These are phyloP conservation scores for Claviceps fusiformis DNA, from an alignment of 2,329 filamentous ascomycete species.

Conservation along the genomic window DNA sequence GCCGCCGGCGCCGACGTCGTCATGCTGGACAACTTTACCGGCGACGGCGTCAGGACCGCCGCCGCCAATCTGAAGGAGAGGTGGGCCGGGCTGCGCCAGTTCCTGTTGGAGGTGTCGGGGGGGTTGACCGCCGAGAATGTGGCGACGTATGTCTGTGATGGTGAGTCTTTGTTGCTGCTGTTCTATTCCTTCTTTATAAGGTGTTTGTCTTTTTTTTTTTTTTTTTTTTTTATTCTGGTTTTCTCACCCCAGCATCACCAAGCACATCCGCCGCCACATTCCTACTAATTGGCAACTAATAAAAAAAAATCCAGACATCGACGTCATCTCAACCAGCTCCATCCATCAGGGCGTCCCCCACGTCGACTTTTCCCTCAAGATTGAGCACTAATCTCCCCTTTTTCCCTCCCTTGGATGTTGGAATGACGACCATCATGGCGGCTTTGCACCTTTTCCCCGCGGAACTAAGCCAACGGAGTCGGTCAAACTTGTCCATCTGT, in stretches of 20 bases:
- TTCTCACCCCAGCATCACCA: too few relatives aligned
- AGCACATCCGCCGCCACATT: too few relatives aligned
- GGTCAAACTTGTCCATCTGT: too few relatives aligned
- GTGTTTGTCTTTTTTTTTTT: too few relatives aligned
- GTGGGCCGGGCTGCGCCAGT: constrained; percentile 61
- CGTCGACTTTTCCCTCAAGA: constrained; percentile 93
- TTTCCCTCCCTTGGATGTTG: too few relatives aligned
- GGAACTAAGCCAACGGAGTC: too few relatives aligned
- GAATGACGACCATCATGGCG: too few relatives aligned
- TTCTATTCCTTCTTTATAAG: too few relatives aligned
- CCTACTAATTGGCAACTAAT: too few relatives aligned
- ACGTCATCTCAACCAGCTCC: constrained; percentile 90
- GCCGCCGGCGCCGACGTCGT: constrained; percentile 84
- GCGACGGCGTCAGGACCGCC: constrained; percentile 61
- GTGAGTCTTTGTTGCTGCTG: constrained; percentile 27
- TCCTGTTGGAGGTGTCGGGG: constrained; percentile 85
- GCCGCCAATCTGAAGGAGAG: constrained; percentile 63
- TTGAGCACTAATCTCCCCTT: constrained; percentile 36
- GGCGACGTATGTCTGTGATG: constrained; percentile 60
- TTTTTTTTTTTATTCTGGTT: too few relatives aligned
- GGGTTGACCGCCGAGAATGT: constrained; percentile 80
- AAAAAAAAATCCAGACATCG: constrained; percentile 47
- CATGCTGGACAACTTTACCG: constrained; percentile 93
- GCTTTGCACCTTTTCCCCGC: too few relatives aligned
- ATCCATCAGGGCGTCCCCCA: constrained; percentile 93